Conservation (phyloP, 768 basidiomycete genomes). For the Sistotremastrum niveocremeum region DNA sequence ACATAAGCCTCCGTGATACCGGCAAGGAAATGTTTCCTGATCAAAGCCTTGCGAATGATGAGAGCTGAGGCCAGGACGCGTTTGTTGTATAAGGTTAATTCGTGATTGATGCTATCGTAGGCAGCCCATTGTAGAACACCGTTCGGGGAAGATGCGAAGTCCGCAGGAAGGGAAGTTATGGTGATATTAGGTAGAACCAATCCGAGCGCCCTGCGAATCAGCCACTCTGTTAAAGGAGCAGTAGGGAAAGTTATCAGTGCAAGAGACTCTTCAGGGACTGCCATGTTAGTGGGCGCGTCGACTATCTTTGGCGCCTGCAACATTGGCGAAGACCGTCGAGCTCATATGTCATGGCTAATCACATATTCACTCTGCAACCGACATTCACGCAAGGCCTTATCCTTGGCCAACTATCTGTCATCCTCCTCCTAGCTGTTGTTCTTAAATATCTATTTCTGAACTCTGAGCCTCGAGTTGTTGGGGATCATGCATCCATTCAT, state of each 20-base stretch:
- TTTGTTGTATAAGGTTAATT: slow-evolving; percentile 42
- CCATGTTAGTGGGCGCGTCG: slow-evolving; percentile 2
- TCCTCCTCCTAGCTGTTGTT: slow-evolving; percentile 61
- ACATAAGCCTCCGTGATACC: slow-evolving; percentile 57
- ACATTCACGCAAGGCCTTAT: slow-evolving; percentile 95
- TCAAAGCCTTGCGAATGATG: slow-evolving; percentile 82
- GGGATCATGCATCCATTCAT: not conserved
- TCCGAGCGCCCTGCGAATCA: slow-evolving; percentile 30
- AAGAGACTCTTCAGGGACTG: not conserved
- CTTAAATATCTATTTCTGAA: slow-evolving; percentile 95
- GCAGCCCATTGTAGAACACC: slow-evolving; percentile 65
- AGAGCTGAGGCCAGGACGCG: slow-evolving; percentile 66
- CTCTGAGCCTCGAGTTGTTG: slow-evolving; percentile 25
- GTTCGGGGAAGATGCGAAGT: slow-evolving; percentile 8
- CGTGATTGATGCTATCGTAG: slow-evolving; percentile 79
- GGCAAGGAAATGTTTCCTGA: slow-evolving; percentile 87
- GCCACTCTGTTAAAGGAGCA: slow-evolving; percentile 38
- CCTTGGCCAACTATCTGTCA: slow-evolving; percentile 81
- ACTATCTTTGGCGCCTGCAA: not conserved
- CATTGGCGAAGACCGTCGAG: slow-evolving; percentile 19
- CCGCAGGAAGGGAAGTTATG: slow-evolving; percentile 15
- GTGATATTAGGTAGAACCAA: slow-evolving; percentile 18
- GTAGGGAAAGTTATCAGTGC: slow-evolving; percentile 40
- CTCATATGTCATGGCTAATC: slow-evolving; percentile 20
- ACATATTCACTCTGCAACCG: slow-evolving; percentile 62